Evolutionary conservation across 1,284 basidiomycete genomes (phyloP), one percentile per base, ranked within the genome.

Genomic region (Ustilago xerochloae): DNA sequence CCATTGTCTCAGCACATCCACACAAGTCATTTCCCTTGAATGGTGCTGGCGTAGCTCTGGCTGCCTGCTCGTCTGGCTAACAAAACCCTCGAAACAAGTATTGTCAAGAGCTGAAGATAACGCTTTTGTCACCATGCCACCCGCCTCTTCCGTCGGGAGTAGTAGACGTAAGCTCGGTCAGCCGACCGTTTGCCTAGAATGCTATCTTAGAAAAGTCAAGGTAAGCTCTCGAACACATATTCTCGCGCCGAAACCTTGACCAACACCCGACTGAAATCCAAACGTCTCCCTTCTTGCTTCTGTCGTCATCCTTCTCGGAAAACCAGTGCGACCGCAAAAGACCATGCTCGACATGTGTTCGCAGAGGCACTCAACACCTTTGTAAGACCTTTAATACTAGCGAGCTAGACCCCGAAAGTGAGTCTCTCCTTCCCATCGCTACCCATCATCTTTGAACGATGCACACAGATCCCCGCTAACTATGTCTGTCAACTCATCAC

Each of bases 301-400:
- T 32, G 18, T 22, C 33, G 10, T 29, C 29, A 12, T 6, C 26
- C 32, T 47, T n/a, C 1, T 22, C 24, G 12, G 30, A 24, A 28
- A 6, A 29, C 15, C 58, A 69, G 72, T 75, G 72, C 55, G 72
- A 75, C 51, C 72, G 72, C 22, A 54, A 67, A 43, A 48, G 72
- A 32, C 72, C 72, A 29, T 75, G 72, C 55, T 49, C 39, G 1
- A 75, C 72, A 2, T 75, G 72, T 39, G 28, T 58, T 4, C 59
- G 67, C 3, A 60, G 72, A 24, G 67, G 72, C 16, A 67, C 68
- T 18, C 52, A 71, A 33, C 72, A 75, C 30, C 67, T 75, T 16
- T 75, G 72, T 63, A 75, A 75, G 29, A 75, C 72, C 12, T 75
- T 75, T 56, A 61, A 58, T 49, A 75, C 72, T n/a, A 70, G 66